These are phyloP conservation scores for Calonectria crousiana DNA, from an alignment of 2,329 filamentous ascomycete genomes.

Conservation along the genomic window DNA sequence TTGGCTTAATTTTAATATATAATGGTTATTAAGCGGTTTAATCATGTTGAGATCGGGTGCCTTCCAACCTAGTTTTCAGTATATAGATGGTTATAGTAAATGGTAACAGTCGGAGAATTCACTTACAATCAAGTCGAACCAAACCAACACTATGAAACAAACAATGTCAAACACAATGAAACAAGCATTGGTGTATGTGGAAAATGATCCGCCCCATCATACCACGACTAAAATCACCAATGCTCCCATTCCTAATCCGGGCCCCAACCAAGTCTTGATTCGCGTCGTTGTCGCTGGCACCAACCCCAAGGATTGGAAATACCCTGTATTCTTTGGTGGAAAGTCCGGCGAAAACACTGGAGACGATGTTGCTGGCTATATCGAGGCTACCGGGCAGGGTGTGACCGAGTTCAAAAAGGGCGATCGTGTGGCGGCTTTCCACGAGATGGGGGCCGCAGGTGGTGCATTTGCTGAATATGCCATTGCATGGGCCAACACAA, in stretches of 20 bases:
- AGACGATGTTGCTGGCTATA: background rate
- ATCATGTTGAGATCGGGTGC: background rate
- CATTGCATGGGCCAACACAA: background rate
- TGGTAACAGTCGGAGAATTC: rapidly evolving
- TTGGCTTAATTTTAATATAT: background rate
- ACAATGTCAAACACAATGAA: background rate
- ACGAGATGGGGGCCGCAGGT: background rate
- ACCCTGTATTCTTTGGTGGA: background rate
- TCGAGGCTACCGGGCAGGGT: background rate
- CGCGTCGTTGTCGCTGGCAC: background rate
- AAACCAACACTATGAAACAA: background rate
- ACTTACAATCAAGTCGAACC: background rate
- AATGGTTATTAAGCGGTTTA: background rate
- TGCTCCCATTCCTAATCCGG: background rate
- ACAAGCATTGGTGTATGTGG: background rate
- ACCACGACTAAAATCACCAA: background rate
- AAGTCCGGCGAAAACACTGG: background rate
- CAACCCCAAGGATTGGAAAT: conserved; percentile 11
- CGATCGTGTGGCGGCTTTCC: background rate
- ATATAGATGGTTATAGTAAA: background rate
- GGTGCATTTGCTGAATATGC: conserved; percentile 2
- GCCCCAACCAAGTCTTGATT: background rate
- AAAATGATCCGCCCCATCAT: background rate
- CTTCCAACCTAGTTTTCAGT: background rate
- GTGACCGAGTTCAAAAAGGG: conserved; percentile 8